Conservation (phyloP, 345 rosid species). For the Toxicodendron radicans region DNA sequence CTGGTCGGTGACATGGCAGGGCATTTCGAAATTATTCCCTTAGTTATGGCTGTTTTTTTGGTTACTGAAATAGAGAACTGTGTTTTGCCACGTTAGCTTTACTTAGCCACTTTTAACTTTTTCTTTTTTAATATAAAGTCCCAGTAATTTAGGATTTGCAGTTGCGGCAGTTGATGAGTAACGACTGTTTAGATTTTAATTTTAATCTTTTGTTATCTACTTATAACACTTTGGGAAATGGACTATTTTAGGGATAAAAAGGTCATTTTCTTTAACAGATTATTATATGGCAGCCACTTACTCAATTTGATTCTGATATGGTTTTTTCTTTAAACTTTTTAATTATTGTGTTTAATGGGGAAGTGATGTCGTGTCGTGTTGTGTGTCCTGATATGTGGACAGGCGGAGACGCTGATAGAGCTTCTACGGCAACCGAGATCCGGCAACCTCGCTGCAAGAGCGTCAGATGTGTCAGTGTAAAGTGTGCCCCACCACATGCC, state of each 20-base stretch:
- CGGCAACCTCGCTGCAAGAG: constrained; percentile 54
- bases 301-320: too few species aligned
- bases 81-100: constrained; percentile 40
- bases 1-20: constrained; percentile 32
- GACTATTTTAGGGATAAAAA: background rate
- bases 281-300: too few species aligned
- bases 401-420: constrained; percentile 77
- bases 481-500: constrained; percentile 13
- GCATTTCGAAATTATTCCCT: constrained; percentile 4
- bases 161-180: background rate
- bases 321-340: background rate
- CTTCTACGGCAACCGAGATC: constrained; percentile 93
- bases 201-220: background rate
- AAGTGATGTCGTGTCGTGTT: constrained; percentile 31
- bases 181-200: background rate
- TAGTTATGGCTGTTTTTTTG: constrained; percentile 9
- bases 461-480: constrained; percentile 45
- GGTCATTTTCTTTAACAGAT: background rate
- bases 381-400: constrained; percentile 44
- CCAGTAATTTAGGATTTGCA: background rate
- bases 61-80: background rate
- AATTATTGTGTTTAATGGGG: constrained; percentile 14
- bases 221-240: background rate
- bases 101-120: background rate
- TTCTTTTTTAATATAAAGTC: background rate